Percentiles rank a stretch among this genome's conserved stretches.
These are phyloP conservation scores for Thielaviopsis euricoi DNA, from an alignment of 2,329 filamentous ascomycete species.

Conservation along the genomic window DNA sequence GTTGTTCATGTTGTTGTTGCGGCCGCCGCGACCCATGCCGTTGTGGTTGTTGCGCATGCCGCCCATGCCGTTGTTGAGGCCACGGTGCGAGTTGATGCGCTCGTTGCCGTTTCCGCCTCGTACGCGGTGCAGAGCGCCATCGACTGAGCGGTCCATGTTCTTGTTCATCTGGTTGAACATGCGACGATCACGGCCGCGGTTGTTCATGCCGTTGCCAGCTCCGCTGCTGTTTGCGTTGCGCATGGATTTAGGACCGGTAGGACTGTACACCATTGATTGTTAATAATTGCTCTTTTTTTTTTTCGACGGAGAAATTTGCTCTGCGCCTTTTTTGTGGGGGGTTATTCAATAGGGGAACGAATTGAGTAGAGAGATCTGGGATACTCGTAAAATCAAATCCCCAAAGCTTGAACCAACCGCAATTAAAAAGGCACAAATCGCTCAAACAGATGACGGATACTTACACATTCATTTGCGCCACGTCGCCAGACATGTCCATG, in stretches of 20 bases:
- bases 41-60: slow-evolving; percentile 16
- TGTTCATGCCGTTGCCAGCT: slow-evolving; percentile 21
- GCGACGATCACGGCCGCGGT: slow-evolving; percentile 54
- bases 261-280: slow-evolving; percentile 33
- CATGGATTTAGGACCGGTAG: slow-evolving; percentile 91
- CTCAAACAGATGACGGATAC: slow-evolving; percentile 23
- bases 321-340: not conserved
- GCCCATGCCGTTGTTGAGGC: slow-evolving; percentile 7
- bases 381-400: not conserved
- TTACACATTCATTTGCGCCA: slow-evolving; percentile 40
- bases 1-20: slow-evolving; percentile 28
- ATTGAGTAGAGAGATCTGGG: not conserved
- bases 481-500: slow-evolving; percentile 10
- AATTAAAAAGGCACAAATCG: slow-evolving; percentile 17
- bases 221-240: slow-evolving; percentile 43
- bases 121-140: slow-evolving; percentile 66
- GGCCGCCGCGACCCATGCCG: slow-evolving; percentile 5
- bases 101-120: slow-evolving; percentile 56
- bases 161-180: slow-evolving; percentile 68
- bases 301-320: not conserved
- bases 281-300: not conserved
- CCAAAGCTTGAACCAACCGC: too few relatives aligned
- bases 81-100: slow-evolving; percentile 58
- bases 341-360: slow-evolving; percentile 2
- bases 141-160: slow-evolving; percentile 60